Percentiles rank a stretch among this genome's conserved stretches.
Evolutionary conservation across 805 yeast species (phyloP).

Genomic region (Starmera pachycereana): DNA sequence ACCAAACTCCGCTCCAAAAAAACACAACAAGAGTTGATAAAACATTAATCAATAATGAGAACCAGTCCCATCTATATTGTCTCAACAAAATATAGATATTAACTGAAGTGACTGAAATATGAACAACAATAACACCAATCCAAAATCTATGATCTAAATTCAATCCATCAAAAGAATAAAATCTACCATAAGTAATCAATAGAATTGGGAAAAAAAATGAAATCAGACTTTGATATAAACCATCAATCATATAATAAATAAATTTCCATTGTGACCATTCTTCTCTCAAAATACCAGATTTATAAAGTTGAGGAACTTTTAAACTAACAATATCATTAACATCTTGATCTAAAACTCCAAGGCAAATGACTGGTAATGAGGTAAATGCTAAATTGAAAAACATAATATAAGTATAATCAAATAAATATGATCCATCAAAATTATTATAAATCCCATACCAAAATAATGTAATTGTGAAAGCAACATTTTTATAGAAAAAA

Average conservation of each 20-base stretch:
- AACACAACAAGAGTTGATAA: slow-evolving; percentile 51
- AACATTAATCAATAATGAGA: slow-evolving; percentile 42
- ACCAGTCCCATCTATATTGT: slow-evolving; percentile 79
- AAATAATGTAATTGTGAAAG: slow-evolving; percentile 61
- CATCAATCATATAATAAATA: slow-evolving; percentile 67
- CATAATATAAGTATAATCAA: slow-evolving; percentile 71
- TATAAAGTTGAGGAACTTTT: slow-evolving; percentile 64
- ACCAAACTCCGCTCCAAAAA: slow-evolving; percentile 76
- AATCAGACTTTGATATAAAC: slow-evolving; percentile 62
- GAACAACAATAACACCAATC: slow-evolving; percentile 57
- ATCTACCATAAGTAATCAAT: slow-evolving; percentile 30
- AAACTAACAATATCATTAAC: slow-evolving; percentile 59
- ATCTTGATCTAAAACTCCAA: slow-evolving; percentile 77
- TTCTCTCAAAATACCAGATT: slow-evolving; percentile 56
- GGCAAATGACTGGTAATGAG: slow-evolving; percentile 66
- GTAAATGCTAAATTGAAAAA: slow-evolving; percentile 78
- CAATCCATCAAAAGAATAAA: slow-evolving; percentile 42
- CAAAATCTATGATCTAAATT: slow-evolving; percentile 59
- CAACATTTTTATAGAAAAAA: slow-evolving; percentile 72
- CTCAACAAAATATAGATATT: slow-evolving; percentile 54
- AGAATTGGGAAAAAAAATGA: slow-evolving; percentile 67
- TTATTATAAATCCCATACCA: slow-evolving; percentile 72
- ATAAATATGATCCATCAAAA: slow-evolving; percentile 73
- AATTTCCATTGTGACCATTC: slow-evolving; percentile 68
- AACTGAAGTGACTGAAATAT: slow-evolving; percentile 56